These are phyloP conservation scores for Stachybotrys echinatus DNA, from an alignment of 2,329 filamentous ascomycete genomes.

Conservation along the genomic window DNA sequence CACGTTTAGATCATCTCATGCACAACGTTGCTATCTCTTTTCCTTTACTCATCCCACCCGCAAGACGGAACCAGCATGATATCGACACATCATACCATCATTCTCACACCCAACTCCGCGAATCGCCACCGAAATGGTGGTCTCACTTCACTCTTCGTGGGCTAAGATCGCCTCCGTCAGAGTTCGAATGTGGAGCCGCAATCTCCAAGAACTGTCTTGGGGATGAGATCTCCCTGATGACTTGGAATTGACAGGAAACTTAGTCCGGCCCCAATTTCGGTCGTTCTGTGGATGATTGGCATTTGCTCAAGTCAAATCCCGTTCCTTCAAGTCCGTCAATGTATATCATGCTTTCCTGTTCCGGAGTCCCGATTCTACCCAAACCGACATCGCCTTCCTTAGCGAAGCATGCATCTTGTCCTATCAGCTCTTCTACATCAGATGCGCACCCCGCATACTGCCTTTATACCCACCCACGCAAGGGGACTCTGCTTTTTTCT, in stretches of 20 bases:
- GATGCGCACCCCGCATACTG: conserved; percentile 4
- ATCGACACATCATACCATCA: background rate
- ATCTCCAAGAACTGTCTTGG: background rate
- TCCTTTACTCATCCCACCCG: background rate
- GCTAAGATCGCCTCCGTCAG: background rate
- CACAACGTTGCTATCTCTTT: too few relatives aligned
- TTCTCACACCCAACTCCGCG: too few relatives aligned
- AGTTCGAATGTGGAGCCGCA: background rate
- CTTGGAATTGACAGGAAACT: background rate
- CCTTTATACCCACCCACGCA: conserved; percentile 15
- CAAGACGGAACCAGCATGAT: background rate
- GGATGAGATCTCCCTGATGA: background rate
- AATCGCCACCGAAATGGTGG: too few relatives aligned
- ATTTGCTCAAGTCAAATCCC: background rate
- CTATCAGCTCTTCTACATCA: background rate
- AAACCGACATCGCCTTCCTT: background rate
- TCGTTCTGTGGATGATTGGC: background rate
- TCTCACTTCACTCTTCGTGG: background rate
- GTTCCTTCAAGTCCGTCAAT: background rate
- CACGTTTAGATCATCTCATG: too few relatives aligned
- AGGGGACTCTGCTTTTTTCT: conserved; percentile 14
- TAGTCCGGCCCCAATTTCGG: background rate
- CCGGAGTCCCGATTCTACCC: background rate
- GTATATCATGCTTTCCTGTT: background rate
- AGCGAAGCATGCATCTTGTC: background rate